Evolutionary conservation across 2,329 filamentous ascomycete genomes (phyloP), one percentile per base, ranked within the genome.

Genomic region (Ophiostoma sp.): DNA sequence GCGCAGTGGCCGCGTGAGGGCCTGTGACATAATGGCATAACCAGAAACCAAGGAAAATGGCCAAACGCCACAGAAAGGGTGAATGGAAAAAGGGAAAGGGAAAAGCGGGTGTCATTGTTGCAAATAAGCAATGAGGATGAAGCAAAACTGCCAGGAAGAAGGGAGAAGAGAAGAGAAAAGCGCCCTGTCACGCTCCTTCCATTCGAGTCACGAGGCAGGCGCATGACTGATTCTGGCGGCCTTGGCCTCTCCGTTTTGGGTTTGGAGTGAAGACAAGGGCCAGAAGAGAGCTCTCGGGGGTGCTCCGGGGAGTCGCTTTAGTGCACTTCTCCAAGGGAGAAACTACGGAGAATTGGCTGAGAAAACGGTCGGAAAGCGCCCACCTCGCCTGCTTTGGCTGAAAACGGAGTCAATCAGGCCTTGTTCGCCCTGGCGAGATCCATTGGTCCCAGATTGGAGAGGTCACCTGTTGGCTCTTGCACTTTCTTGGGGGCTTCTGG

Each of bases 221-320:
- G 48, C n/a, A 69, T 69, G 66, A 55, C 66, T 69, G 66, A 33
- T 39, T 50, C 11, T 55, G 3, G 3, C 25, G 15, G 8, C 66
- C 22, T 68, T 68, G 39, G 15, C 28, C 36, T 36, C 66, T 55
- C 66, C 66, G 66, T 55, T 69, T 69, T 55, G 17, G 66, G 66
- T 12, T 55, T 50, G 63, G 63, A 17, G 7, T 25, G 59, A 42
- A 63, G 15, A 48, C 42, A 48, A 48, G 42, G 39, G 42, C 17
- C 42, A 19, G 3, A 48, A 19, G 15, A 12, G 39, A 6, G 42
- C 15, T 15, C 4, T 39, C 33, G 57, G 33, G 31, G 57, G 17
- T 19, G 57, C 57, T 59, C 55, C 57, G 57, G 19, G 57, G 31
- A 2, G 39, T 63, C n/a, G 61, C n/a, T 64, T 25, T 64, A 39